A percentile compares a stretch with the other conserved stretches of the same genome.
phyloP scores from a whole-genome alignment of 257 asterid species.

The Ehretia macrophylla region DNA sequence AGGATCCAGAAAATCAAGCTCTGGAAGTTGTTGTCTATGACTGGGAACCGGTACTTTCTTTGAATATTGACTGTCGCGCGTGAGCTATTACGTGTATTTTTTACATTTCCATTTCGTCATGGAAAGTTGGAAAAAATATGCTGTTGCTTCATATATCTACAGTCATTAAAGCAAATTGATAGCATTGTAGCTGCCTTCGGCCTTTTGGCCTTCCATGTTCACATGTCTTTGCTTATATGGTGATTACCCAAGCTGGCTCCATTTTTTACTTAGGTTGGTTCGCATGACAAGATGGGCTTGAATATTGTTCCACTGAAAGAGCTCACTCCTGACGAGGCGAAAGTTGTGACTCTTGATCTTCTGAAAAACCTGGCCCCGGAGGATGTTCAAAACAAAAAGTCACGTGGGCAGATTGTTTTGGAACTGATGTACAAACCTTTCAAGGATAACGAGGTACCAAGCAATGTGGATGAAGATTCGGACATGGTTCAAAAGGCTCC shows the following conservation, averaged over 20 bases:
- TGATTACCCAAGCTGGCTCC: not conserved
- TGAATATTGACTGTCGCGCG: not conserved
- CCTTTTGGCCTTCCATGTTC: too few species aligned
- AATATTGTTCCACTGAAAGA: conserved; percentile 54
- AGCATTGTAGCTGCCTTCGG: too few species aligned
- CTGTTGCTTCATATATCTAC: too few species aligned
- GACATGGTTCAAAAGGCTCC: conserved; percentile 73
- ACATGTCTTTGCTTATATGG: too few species aligned
- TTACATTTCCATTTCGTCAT: too few species aligned
- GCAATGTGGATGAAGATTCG: conserved; percentile 43
- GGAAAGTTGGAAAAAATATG: too few species aligned
- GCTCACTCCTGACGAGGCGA: conserved; percentile 69
- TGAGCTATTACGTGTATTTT: too few species aligned
- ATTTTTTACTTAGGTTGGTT: conserved; percentile 52
- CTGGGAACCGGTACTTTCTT: conserved; percentile 81
- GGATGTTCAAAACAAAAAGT: conserved; percentile 74
- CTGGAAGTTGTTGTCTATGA: conserved; percentile 62
- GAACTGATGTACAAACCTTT: conserved; percentile 77
- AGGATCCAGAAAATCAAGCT: conserved; percentile 76
- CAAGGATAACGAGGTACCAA: conserved; percentile 47
- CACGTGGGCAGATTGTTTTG: conserved; percentile 77
- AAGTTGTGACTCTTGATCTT: conserved; percentile 69
- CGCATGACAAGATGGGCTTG: conserved; percentile 93
- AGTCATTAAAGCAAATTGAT: too few species aligned
- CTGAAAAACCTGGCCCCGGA: conserved; percentile 66